Conservation (phyloP, 2,329 filamentous ascomycete species). For the Fusarium tricinctum region DNA sequence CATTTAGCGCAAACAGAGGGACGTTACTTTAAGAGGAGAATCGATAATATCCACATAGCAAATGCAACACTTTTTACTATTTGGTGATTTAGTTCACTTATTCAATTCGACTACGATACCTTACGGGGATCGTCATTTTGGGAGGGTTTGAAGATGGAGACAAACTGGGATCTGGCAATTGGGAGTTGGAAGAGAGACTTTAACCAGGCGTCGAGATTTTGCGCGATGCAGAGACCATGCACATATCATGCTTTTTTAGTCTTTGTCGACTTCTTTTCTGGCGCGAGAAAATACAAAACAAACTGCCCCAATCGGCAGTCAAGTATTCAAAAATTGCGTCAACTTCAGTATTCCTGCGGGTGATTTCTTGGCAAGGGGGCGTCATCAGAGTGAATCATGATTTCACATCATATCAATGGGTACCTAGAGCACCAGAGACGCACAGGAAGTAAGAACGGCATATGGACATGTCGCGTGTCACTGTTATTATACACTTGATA, state of each 20-base stretch:
- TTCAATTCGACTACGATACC: slow-evolving; percentile 42
- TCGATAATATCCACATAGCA: slow-evolving; percentile 40
- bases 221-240: slow-evolving; percentile 39
- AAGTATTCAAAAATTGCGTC: slow-evolving; percentile 9
- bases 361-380: slow-evolving; percentile 1
- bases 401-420: background rate
- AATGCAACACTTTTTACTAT: slow-evolving; percentile 37
- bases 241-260: slow-evolving; percentile 38
- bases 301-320: slow-evolving; percentile 20
- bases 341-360: background rate
- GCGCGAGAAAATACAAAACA: slow-evolving; percentile 37
- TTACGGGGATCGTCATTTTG: slow-evolving; percentile 35
- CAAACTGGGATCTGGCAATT: slow-evolving; percentile 46
- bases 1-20: slow-evolving; percentile 2
- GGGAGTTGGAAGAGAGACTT: slow-evolving; percentile 52
- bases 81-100: slow-evolving; percentile 41
- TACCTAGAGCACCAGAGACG: slow-evolving; percentile 1
- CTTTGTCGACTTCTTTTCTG: slow-evolving; percentile 35
- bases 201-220: slow-evolving; percentile 47
- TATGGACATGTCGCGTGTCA: slow-evolving; percentile 22
- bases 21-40: slow-evolving; percentile 14
- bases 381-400: slow-evolving; percentile 1
- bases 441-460: slow-evolving; percentile 6
- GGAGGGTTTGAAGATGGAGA: slow-evolving; percentile 42
- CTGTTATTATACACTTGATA: slow-evolving; percentile 15